These are phyloP conservation scores for Eleusine coracana DNA, from an alignment of 176 grass and related monocot genomes.

Conservation along the genomic window DNA sequence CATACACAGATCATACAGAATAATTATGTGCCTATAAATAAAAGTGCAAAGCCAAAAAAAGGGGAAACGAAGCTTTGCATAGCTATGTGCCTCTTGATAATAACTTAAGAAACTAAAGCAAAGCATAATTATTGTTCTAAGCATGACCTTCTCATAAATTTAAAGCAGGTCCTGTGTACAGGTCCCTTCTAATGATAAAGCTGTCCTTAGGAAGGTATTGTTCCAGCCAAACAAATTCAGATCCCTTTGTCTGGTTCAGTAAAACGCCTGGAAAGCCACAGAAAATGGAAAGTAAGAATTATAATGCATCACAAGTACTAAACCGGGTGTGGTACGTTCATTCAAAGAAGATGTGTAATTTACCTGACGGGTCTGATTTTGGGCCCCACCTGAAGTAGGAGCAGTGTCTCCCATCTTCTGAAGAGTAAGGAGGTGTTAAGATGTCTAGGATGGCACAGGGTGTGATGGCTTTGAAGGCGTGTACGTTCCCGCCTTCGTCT, in stretches of 20 bases:
- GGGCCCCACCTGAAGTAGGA: slow-evolving; percentile 57
- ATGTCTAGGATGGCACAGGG: slow-evolving; percentile 70
- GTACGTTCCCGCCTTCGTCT: slow-evolving; percentile 50
- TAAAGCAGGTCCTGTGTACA: slow-evolving; percentile 61
- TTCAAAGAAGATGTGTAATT: background rate
- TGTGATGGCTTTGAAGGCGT: slow-evolving; percentile 64
- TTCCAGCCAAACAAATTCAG: slow-evolving; percentile 61
- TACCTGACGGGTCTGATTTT: slow-evolving; percentile 43
- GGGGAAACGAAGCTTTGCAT: background rate
- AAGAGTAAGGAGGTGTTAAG: slow-evolving; percentile 70
- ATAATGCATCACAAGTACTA: background rate
- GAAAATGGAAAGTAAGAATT: background rate
- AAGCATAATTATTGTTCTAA: slow-evolving; percentile 4
- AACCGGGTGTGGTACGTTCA: background rate
- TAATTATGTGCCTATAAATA: slow-evolving; percentile 30
- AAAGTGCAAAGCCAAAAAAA: background rate
- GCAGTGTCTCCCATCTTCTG: slow-evolving; percentile 62
- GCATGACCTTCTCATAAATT: slow-evolving; percentile 34
- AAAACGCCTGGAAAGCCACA: slow-evolving; percentile 41
- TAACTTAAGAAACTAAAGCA: slow-evolving; percentile 35
- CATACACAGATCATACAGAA: background rate
- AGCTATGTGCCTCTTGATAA: slow-evolving; percentile 33
- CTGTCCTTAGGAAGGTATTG: slow-evolving; percentile 59
- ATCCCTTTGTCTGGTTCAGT: slow-evolving; percentile 45
- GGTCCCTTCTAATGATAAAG: slow-evolving; percentile 69